A percentile compares a stretch with the other conserved stretches of the same genome.
Conservation (phyloP, 768 basidiomycete genomes). For the Chalciporus piperatus region DNA sequence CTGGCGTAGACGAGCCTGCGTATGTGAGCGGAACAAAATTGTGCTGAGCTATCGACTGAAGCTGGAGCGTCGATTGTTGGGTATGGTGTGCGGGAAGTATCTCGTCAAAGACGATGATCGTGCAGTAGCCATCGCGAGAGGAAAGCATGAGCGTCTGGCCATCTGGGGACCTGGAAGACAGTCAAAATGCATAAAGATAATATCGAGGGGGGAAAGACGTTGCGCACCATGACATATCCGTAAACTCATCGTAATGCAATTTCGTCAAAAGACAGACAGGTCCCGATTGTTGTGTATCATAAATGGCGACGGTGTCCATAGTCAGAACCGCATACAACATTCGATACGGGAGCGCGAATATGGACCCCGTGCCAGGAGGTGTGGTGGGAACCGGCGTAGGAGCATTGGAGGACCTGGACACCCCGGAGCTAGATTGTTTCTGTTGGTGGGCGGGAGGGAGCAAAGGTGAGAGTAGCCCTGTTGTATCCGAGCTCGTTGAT, state of each 20-base stretch:
- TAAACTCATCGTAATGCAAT: constrained; percentile 96
- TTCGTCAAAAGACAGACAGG: constrained; percentile 92
- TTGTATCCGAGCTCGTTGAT: constrained; percentile 7
- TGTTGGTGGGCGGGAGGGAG: not conserved
- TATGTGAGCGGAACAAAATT: constrained; percentile 64
- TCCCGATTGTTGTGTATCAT: constrained; percentile 94
- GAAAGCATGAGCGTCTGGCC: constrained; percentile 91
- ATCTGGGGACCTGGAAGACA: constrained; percentile 78
- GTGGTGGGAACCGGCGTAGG: constrained; percentile 36
- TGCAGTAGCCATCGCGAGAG: constrained; percentile 96
- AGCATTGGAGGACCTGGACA: constrained; percentile 21
- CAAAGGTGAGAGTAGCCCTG: constrained; percentile 10
- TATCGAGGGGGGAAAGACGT: not conserved
- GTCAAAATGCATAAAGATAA: constrained; percentile 2
- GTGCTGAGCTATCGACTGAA: constrained; percentile 87
- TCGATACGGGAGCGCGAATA: constrained; percentile 90
- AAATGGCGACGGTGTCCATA: constrained; percentile 92
- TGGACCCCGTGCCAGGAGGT: constrained; percentile 51
- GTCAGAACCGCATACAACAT: constrained; percentile 95
- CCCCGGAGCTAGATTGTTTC: constrained; percentile 13
- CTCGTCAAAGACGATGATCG: constrained; percentile 92
- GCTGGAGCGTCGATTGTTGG: constrained; percentile 87
- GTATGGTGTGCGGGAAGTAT: constrained; percentile 84
- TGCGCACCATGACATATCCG: constrained; percentile 90
- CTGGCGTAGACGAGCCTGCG: constrained; percentile 26